Conservation (phyloP, 495 filamentous ascomycete species). For the Pyronema omphalodes region DNA sequence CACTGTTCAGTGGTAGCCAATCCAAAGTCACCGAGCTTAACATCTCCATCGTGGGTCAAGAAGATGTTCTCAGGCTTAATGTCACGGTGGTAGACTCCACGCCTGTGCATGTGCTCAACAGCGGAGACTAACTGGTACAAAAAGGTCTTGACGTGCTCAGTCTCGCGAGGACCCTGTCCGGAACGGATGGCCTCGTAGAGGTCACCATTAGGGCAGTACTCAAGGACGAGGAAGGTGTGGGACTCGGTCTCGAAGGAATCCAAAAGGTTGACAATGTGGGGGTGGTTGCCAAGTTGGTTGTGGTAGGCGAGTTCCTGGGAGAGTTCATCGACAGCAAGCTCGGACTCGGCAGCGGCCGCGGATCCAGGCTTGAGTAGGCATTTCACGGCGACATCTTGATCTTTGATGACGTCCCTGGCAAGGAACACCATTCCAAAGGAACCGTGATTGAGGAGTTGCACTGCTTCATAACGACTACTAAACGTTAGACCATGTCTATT, state of each 20-base stretch:
- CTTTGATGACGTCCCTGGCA: constrained; percentile 57
- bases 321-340: constrained; percentile 52
- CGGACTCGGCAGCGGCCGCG: constrained; percentile 33
- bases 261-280: constrained; percentile 84
- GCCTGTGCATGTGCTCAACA: constrained; percentile 74
- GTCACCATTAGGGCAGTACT: constrained; percentile 92
- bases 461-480: constrained; percentile 56
- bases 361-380: constrained; percentile 62
- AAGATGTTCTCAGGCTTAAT: constrained; percentile 99
- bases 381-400: constrained; percentile 77
- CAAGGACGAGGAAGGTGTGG: constrained; percentile 81
- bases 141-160: constrained; percentile 87
- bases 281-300: constrained; percentile 53
- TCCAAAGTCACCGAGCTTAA: constrained; percentile 96
- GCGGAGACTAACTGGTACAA: constrained; percentile 89
- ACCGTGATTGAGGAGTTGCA: constrained; percentile 91
- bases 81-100: constrained; percentile 88
- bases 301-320: constrained; percentile 82
- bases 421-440: constrained; percentile 97
- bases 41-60: constrained; percentile 59
- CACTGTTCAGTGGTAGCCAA: constrained; percentile 70
- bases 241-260: constrained; percentile 79
- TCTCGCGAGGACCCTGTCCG: constrained; percentile 74
- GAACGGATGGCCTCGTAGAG: constrained; percentile 90
- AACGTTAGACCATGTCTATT: constrained; percentile 4